These are phyloP conservation scores for Ophiocordyceps camponoti-rufipedis DNA, from an alignment of 2,329 filamentous ascomycete species.

Conservation along the genomic window DNA sequence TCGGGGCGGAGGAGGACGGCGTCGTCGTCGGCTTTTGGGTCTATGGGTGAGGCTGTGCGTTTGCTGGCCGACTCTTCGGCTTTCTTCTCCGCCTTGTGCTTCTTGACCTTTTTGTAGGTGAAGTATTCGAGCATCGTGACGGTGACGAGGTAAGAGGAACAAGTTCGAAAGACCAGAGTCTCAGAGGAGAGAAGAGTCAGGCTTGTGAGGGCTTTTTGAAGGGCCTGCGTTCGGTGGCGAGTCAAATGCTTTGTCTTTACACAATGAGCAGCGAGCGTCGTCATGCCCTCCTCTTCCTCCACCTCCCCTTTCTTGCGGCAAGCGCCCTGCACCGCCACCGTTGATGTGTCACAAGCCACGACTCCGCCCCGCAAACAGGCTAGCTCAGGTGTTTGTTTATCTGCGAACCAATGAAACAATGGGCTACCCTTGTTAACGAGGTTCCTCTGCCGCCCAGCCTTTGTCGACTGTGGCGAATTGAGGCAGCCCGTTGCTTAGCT, in stretches of 20 bases:
- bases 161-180: not conserved
- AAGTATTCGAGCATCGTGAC: constrained; percentile 43
- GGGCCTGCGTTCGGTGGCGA: not conserved
- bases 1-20: constrained; percentile 33
- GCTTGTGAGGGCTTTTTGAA: not conserved
- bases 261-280: not conserved
- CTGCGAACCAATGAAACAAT: not conserved
- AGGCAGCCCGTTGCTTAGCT: not conserved
- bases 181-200: not conserved
- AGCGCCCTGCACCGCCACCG: not conserved
- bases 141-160: not conserved
- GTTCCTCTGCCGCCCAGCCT: not conserved
- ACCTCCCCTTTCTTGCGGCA: not conserved
- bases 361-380: not conserved
- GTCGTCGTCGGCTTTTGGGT: constrained; percentile 1
- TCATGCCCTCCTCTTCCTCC: not conserved
- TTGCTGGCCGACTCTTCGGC: constrained; percentile 3
- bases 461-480: not conserved
- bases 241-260: not conserved
- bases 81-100: constrained; percentile 32
- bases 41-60: constrained; percentile 4
- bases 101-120: constrained; percentile 43
- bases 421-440: not conserved
- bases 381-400: not conserved
- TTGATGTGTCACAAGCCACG: not conserved